Evolutionary conservation across 2,329 filamentous ascomycete species (phyloP).

Genomic region (Ophiostoma perfectum): DNA sequence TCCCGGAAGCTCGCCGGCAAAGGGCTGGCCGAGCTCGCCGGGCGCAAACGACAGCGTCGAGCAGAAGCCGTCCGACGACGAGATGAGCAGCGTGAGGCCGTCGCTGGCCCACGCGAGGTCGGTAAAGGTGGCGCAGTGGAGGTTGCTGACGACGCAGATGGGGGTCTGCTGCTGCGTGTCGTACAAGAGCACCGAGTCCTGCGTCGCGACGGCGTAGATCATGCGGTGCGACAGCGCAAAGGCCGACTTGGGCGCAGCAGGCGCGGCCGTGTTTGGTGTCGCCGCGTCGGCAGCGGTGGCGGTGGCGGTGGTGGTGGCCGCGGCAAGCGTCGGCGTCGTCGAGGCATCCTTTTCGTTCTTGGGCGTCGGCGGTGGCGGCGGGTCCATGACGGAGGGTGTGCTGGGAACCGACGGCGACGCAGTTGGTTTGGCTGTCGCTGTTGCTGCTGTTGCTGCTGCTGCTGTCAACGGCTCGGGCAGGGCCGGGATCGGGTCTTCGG

Average conservation of each 20-base stretch:
- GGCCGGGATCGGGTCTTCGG: conserved; percentile 75
- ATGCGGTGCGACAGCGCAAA: conserved; percentile 89
- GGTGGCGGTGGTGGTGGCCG: conserved; percentile 24
- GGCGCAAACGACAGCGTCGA: conserved; percentile 79
- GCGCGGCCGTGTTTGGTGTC: neutral
- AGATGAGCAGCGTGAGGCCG: conserved; percentile 37
- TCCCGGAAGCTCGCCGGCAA: conserved; percentile 39
- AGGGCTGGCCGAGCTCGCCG: conserved; percentile 75
- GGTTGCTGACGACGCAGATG: conserved; percentile 88
- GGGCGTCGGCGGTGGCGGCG: conserved; percentile 36
- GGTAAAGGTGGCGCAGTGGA: conserved; percentile 96
- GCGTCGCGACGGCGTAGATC: conserved; percentile 93
- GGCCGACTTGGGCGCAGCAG: conserved; percentile 48
- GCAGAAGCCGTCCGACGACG: conserved; percentile 95
- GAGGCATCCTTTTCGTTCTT: neutral
- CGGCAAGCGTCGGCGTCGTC: conserved; percentile 33
- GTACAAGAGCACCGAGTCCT: conserved; percentile 90
- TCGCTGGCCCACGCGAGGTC: conserved; percentile 75
- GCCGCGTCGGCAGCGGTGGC: conserved; percentile 42
- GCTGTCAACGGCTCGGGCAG: conserved; percentile 71
- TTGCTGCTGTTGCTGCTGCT: too few relatives aligned
- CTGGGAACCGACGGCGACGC: conserved; percentile 43
- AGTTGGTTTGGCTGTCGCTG: neutral
- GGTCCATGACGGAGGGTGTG: conserved; percentile 24
- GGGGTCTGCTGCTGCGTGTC: conserved; percentile 96